Evolutionary conservation across 495 filamentous ascomycete species (phyloP).

Genomic region (Neurospora sp.): DNA sequence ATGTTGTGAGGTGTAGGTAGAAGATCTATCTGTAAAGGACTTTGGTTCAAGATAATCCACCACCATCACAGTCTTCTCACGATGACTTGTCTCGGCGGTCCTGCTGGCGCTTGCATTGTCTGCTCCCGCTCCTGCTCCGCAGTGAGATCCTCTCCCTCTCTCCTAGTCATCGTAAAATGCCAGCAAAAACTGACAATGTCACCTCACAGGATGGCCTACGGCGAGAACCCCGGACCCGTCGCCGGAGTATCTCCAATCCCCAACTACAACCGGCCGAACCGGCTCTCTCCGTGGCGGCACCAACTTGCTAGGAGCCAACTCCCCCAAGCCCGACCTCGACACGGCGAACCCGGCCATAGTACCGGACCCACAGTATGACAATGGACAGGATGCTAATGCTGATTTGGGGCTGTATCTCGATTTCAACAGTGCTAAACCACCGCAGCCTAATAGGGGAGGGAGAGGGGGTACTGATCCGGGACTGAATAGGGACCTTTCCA

Average conservation of each 20-base stretch:
- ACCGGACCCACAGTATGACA: constrained; percentile 22
- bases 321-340: constrained; percentile 21
- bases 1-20: background rate
- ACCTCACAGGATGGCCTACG: constrained; percentile 9
- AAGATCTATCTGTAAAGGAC: background rate
- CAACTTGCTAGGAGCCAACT: constrained; percentile 26
- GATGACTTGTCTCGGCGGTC: background rate
- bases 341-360: constrained; percentile 24
- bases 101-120: background rate
- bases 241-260: constrained; percentile 27
- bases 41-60: background rate
- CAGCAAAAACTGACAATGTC: background rate
- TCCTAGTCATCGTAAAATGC: no score
- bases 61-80: background rate
- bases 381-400: constrained; percentile 46
- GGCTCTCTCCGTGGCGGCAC: constrained; percentile 27
- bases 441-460: constrained; percentile 58
- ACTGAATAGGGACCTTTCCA: constrained; percentile 17
- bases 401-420: constrained; percentile 53
- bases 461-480: constrained; percentile 52
- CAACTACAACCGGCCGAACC: constrained; percentile 18
- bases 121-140: background rate
- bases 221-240: constrained; percentile 25
- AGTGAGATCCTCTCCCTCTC: no score
- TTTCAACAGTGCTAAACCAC: constrained; percentile 49